These are phyloP conservation scores for Candida sanyaensis DNA, from an alignment of 1,139 yeast genomes.

Conservation along the genomic window DNA sequence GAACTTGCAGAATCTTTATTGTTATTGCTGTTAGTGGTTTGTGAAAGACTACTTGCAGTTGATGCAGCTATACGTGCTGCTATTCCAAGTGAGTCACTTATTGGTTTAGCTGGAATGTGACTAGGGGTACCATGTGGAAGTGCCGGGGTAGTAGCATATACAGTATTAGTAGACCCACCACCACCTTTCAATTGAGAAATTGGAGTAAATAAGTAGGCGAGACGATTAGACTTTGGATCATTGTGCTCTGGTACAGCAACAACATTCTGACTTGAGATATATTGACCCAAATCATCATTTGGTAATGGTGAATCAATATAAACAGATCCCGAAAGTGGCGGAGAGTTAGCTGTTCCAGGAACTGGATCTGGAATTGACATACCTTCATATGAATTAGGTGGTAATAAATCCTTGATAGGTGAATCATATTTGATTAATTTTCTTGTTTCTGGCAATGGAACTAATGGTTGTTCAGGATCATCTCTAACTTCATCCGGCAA, in stretches of 20 bases:
- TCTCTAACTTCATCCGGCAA: constrained; percentile 95
- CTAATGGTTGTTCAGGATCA: constrained; percentile 77
- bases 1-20: neutral
- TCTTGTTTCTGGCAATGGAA: constrained; percentile 54
- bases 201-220: constrained; percentile 48
- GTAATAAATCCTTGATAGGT: constrained; percentile 76
- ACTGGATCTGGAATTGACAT: constrained; percentile 85
- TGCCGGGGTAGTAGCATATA: constrained; percentile 22
- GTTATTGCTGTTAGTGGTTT: constrained; percentile 1
- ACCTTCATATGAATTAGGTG: constrained; percentile 67
- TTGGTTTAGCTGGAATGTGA: constrained; percentile 15
- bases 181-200: constrained; percentile 48
- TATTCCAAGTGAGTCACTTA: neutral
- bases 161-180: constrained; percentile 30
- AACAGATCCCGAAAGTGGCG: constrained; percentile 91
- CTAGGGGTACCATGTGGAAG: constrained; percentile 18
- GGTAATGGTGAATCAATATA: constrained; percentile 73
- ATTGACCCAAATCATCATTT: constrained; percentile 79
- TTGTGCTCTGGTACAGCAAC: constrained; percentile 62
- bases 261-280: constrained; percentile 52
- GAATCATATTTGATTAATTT: constrained; percentile 76
- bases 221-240: constrained; percentile 42
- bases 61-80: constrained; percentile 9
- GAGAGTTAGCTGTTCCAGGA: constrained; percentile 73
- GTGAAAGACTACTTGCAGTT: constrained; percentile 6